A percentile compares a stretch with the other conserved stretches of the same genome.
phyloP scores from a whole-genome alignment of 371 early-diverging fungal species.

The Mucor sp. region DNA sequence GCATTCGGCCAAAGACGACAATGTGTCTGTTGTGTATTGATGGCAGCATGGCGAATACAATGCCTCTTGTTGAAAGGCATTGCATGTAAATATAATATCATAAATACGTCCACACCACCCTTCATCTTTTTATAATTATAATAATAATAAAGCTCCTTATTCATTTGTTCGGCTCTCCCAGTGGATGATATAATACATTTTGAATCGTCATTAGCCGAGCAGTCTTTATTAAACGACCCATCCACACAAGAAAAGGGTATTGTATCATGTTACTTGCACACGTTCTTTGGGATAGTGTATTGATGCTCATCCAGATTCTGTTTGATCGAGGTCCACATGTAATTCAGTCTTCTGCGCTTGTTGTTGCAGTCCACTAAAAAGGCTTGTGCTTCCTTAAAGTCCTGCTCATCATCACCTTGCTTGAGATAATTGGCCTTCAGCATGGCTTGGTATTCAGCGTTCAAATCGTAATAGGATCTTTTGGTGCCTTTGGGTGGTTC shows the following conservation, averaged over 20 bases:
- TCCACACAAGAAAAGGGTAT: background rate
- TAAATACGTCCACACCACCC: no score
- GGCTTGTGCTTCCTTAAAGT: slow-evolving; percentile 2
- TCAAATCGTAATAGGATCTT: slow-evolving; percentile 15
- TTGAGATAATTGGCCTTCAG: slow-evolving; percentile 2
- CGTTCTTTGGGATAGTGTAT: background rate
- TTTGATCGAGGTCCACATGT: slow-evolving; percentile 16
- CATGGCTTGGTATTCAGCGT: slow-evolving; percentile 12
- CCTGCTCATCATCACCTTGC: background rate
- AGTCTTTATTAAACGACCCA: background rate
- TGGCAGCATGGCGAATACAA: background rate
- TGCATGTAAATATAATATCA: background rate
- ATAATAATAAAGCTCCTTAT: background rate
- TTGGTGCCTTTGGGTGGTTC: slow-evolving; percentile 12
- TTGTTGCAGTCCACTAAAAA: slow-evolving; percentile 8
- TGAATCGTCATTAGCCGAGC: no score
- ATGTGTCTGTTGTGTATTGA: slow-evolving; percentile 5
- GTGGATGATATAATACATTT: no score
- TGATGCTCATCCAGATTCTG: slow-evolving; percentile 6
- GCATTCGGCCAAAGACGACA: slow-evolving; percentile 17
- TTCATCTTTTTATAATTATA: no score
- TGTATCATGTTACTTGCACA: background rate
- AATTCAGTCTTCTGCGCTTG: slow-evolving; percentile 15
- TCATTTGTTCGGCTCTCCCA: no score
- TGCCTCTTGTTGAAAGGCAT: background rate